These are phyloP conservation scores for Scleromitrula shiraiana DNA, from an alignment of 2,329 filamentous ascomycete genomes.

Conservation along the genomic window DNA sequence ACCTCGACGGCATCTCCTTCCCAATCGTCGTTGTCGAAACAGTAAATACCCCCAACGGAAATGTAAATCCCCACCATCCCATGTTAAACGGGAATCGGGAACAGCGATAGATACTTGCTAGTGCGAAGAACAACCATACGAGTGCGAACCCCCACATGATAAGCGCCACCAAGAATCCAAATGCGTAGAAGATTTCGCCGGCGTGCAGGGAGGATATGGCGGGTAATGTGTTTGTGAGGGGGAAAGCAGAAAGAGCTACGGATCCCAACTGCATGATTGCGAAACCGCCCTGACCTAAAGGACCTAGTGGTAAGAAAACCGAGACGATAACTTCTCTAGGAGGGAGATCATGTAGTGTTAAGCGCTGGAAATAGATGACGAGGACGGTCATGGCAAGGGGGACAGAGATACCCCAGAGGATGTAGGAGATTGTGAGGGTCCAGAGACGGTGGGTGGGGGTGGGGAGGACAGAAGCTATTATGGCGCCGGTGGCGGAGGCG, in stretches of 20 bases:
- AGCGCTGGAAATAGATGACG: conserved; percentile 61
- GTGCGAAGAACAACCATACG: conserved; percentile 46
- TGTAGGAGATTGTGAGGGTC: conserved; percentile 57
- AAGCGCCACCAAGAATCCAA: conserved; percentile 45
- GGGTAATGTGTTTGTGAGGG: conserved; percentile 29
- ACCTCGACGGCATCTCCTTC: conserved; percentile 43
- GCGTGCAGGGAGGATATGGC: conserved; percentile 29
- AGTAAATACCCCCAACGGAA: conserved; percentile 50
- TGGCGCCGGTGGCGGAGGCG: conserved; percentile 54
- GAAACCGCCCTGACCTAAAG: conserved; percentile 58
- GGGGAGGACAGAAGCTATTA: conserved; percentile 52
- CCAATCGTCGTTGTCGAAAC: conserved; percentile 40
- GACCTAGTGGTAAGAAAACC: conserved; percentile 59
- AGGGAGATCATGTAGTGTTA: conserved; percentile 58
- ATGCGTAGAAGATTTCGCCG: conserved; percentile 49
- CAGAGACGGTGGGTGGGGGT: conserved; percentile 46
- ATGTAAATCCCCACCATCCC: conserved; percentile 55
- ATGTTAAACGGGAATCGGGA: conserved; percentile 50
- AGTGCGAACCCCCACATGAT: conserved; percentile 50
- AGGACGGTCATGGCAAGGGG: conserved; percentile 54
- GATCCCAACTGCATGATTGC: conserved; percentile 37
- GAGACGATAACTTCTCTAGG: conserved; percentile 60
- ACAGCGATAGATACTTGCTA: conserved; percentile 39
- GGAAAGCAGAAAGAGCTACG: conserved; percentile 37
- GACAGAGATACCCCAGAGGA: conserved; percentile 60